A percentile compares a stretch with the other conserved stretches of the same genome.
Conservation (phyloP, 345 rosid genomes). For the Crucihimalaya himalaica region DNA sequence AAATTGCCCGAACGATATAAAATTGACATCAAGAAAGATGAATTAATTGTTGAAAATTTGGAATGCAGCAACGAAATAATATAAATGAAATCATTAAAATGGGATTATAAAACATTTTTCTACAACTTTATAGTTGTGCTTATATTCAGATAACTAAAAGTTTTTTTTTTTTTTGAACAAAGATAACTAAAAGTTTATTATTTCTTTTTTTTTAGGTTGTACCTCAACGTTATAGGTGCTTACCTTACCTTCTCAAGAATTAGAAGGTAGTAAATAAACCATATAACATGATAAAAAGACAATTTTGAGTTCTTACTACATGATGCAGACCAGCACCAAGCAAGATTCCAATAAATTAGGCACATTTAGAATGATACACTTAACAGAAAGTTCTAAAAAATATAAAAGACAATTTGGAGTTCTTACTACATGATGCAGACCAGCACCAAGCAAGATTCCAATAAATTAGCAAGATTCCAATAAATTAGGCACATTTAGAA, state of each 20-base stretch:
- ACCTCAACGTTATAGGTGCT: not conserved
- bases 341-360: not conserved
- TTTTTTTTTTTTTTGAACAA: no score
- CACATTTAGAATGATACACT: not conserved
- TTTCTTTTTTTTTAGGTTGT: not conserved
- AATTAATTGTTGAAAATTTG: not conserved
- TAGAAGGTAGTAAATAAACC: not conserved
- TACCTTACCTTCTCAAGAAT: constrained; percentile 7
- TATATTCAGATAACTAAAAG: not conserved
- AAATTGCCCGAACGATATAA: not conserved
- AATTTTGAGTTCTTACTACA: not conserved
- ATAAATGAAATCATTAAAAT: not conserved
- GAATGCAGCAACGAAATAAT: no score
- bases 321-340: constrained; percentile 15
- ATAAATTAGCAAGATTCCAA: not conserved
- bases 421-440: constrained; percentile 21
- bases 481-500: not conserved
- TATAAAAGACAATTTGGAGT: not conserved
- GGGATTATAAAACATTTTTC: not conserved
- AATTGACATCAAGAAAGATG: not conserved
- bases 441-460: not conserved
- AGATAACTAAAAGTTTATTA: no score
- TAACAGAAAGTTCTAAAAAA: not conserved
- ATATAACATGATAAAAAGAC: not conserved
- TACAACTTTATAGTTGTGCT: not conserved